phyloP scores from a whole-genome alignment of 371 early-diverging fungal species.

The Batkoa obscura region DNA sequence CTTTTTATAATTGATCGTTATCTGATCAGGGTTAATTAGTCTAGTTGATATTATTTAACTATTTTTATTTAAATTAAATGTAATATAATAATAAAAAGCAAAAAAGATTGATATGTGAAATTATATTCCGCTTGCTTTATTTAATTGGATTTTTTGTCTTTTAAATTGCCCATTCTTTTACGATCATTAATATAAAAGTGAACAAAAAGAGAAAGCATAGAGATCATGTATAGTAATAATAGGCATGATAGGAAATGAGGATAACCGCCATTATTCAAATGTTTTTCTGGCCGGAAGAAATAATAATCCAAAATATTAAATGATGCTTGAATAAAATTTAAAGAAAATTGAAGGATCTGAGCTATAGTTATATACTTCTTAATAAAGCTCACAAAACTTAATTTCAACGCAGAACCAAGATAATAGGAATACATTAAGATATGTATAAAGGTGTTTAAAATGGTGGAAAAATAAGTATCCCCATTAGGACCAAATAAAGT shows the following conservation, averaged over 20 bases:
- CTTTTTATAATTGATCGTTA: too few species aligned
- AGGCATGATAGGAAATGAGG: conserved; percentile 22
- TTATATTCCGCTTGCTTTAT: too few species aligned
- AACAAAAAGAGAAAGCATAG: conserved; percentile 36
- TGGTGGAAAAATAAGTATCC: conserved; percentile 36
- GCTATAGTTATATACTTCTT: conserved; percentile 32
- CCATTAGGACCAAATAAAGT: conserved; percentile 31
- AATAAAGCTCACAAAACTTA: conserved; percentile 24
- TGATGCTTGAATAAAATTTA: conserved; percentile 29
- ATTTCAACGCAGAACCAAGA: conserved; percentile 18
- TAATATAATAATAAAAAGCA: too few species aligned
- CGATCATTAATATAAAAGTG: conserved; percentile 26
- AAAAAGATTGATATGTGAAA: too few species aligned
- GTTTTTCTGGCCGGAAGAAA: conserved; percentile 9
- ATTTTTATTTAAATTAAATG: too few species aligned
- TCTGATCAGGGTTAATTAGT: too few species aligned
- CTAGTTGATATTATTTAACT: too few species aligned
- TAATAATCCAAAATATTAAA: conserved; percentile 18
- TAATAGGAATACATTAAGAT: conserved; percentile 46
- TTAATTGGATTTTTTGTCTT: too few species aligned
- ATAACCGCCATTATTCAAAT: conserved; percentile 12
- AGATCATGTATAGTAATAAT: conserved; percentile 37
- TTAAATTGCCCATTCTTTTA: neutral
- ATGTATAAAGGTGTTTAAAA: conserved; percentile 39
- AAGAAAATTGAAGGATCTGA: conserved; percentile 39